Conservation (phyloP, 768 basidiomycete genomes). For the Macrolepiota dolichaula region DNA sequence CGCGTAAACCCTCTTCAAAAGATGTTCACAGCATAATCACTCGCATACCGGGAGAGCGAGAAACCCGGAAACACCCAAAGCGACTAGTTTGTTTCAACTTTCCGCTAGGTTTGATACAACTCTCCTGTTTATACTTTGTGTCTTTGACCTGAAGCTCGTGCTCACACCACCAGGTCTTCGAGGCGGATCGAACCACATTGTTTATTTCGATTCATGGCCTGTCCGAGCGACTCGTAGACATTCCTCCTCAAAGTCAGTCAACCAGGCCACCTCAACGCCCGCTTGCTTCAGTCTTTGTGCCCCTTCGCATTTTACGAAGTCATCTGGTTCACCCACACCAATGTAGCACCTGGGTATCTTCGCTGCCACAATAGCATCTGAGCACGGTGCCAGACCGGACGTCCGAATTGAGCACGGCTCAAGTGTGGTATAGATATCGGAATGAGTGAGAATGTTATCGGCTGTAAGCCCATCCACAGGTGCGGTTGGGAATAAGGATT, state of each 20-base stretch:
- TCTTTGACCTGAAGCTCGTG: too few relatives aligned
- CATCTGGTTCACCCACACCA: conserved; percentile 87
- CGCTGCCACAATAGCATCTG: conserved; percentile 75
- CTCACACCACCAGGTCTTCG: too few relatives aligned
- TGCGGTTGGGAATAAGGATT: conserved; percentile 36
- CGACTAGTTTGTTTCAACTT: too few relatives aligned
- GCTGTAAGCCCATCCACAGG: conserved; percentile 28
- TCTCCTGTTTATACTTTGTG: too few relatives aligned
- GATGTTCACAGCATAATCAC: too few relatives aligned
- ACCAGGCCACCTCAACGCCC: conserved; percentile 74
- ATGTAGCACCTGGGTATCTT: conserved; percentile 76
- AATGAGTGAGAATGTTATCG: conserved; percentile 49
- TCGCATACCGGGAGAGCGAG: too few relatives aligned
- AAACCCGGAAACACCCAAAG: too few relatives aligned
- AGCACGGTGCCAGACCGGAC: conserved; percentile 84
- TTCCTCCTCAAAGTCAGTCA: conserved; percentile 69
- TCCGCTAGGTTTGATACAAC: too few relatives aligned
- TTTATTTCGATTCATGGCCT: conserved; percentile 30
- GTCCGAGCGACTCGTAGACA: conserved; percentile 80
- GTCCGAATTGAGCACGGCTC: conserved; percentile 93
- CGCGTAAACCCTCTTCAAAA: too few relatives aligned
- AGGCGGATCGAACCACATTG: conserved; percentile 21
- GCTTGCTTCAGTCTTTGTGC: conserved; percentile 65
- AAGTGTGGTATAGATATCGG: conserved; percentile 91
- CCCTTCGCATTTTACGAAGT: conserved; percentile 94